A percentile compares a stretch with the other conserved stretches of the same genome.
These are phyloP conservation scores for Pulveroboletus frians DNA, from an alignment of 768 basidiomycete species.

Conservation along the genomic window DNA sequence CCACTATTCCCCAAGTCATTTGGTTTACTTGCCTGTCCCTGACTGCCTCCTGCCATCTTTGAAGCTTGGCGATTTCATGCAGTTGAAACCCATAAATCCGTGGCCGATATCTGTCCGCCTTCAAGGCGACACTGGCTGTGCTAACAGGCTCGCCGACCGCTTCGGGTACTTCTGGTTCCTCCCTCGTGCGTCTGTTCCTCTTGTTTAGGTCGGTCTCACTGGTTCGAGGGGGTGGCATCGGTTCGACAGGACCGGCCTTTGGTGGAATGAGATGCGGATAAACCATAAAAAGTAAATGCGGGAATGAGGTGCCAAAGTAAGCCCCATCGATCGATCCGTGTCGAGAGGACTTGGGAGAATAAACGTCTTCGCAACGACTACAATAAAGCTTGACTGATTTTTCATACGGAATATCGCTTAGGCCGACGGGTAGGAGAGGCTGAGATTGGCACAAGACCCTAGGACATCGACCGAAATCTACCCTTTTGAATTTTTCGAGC, in stretches of 20 bases:
- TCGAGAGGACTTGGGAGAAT: slow-evolving; percentile 93
- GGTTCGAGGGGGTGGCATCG: slow-evolving; percentile 23
- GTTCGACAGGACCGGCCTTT: slow-evolving; percentile 56
- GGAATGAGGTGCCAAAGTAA: slow-evolving; percentile 98
- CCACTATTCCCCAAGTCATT: not conserved
- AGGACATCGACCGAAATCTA: slow-evolving; percentile 97
- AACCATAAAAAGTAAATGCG: slow-evolving; percentile 94
- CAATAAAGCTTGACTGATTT: slow-evolving; percentile 99
- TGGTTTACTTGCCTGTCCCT: slow-evolving; percentile 60
- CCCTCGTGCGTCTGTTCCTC: slow-evolving; percentile 47
- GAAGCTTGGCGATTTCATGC: slow-evolving; percentile 87
- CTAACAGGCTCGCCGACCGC: slow-evolving; percentile 63
- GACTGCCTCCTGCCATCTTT: slow-evolving; percentile 93
- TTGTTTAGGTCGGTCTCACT: slow-evolving; percentile 30
- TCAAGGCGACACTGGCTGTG: slow-evolving; percentile 77
- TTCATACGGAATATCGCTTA: slow-evolving; percentile 96
- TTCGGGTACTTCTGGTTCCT: slow-evolving; percentile 46
- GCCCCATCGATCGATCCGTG: slow-evolving; percentile 98
- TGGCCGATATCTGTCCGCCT: slow-evolving; percentile 89
- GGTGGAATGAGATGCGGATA: slow-evolving; percentile 90
- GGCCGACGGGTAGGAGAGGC: slow-evolving; percentile 92
- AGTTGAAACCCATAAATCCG: slow-evolving; percentile 97
- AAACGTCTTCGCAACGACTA: slow-evolving; percentile 97
- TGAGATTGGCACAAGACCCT: slow-evolving; percentile 94
- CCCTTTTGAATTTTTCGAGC: slow-evolving; percentile 97